Evolutionary conservation across 257 asterid genomes (phyloP).

Genomic region (Ajuga chamaepitys): DNA sequence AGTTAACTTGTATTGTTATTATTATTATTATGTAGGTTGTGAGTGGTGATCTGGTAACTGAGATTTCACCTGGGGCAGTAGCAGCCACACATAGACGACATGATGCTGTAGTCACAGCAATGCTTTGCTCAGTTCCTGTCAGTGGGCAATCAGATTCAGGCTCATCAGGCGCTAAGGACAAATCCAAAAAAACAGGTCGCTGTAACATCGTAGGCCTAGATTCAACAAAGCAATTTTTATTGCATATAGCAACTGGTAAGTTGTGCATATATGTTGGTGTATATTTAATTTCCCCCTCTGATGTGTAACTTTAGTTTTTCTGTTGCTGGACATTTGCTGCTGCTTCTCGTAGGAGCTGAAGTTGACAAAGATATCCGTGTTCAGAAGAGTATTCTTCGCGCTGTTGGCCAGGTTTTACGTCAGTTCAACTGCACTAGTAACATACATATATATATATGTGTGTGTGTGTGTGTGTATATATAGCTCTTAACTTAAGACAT

Average conservation of each 20-base stretch:
- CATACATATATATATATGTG: too few species aligned
- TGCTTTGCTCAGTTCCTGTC: constrained; percentile 90
- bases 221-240: constrained; percentile 76
- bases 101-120: constrained; percentile 91
- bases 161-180: constrained; percentile 86
- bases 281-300: constrained; percentile 1
- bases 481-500: background rate
- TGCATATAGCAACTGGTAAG: constrained; percentile 93
- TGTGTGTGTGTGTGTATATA: too few species aligned
- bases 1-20: constrained; percentile 21
- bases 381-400: constrained; percentile 83
- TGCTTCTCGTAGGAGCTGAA: constrained; percentile 59
- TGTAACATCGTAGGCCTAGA: constrained; percentile 83
- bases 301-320: constrained; percentile 5
- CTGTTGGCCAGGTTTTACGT: constrained; percentile 63
- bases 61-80: constrained; percentile 86
- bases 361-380: constrained; percentile 76
- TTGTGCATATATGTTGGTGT: constrained; percentile 13
- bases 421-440: too few species aligned
- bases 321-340: constrained; percentile 17
- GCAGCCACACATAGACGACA: constrained; percentile 94
- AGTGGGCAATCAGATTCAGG: constrained; percentile 79
- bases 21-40: constrained; percentile 52
- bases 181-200: constrained; percentile 72
- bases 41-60: constrained; percentile 95